Conservation (phyloP, 208 protist genomes). For the Acanthamoeba triangularis region DNA sequence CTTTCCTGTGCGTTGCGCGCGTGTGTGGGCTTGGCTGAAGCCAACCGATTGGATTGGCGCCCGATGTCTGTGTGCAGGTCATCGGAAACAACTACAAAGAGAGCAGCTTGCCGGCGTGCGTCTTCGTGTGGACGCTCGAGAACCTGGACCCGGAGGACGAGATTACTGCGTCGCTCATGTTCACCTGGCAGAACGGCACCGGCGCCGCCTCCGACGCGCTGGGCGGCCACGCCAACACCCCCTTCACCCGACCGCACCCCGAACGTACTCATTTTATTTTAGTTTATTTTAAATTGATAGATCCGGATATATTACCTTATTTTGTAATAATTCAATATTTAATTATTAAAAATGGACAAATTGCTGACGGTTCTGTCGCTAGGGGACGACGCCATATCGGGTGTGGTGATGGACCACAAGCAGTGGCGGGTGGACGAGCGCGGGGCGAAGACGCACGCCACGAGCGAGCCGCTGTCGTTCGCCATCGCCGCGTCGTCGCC, state of each 20-base stretch:
- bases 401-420: constrained; percentile 29
- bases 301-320: neutral
- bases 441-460: neutral
- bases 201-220: constrained; percentile 43
- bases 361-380: neutral
- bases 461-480: constrained; percentile 10
- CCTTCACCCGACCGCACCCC: constrained; percentile 5
- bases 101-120: constrained; percentile 80
- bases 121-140: constrained; percentile 88
- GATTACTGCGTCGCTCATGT: constrained; percentile 86
- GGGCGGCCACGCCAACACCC: constrained; percentile 82
- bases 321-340: too few relatives aligned
- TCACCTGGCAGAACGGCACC: constrained; percentile 88
- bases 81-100: constrained; percentile 89
- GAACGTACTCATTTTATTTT: neutral
- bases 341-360: too few relatives aligned
- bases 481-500: neutral
- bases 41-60: neutral
- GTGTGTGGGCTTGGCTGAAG: neutral
- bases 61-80: constrained; percentile 10
- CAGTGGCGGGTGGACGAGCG: neutral
- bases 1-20: neutral
- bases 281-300: neutral
- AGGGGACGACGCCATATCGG: neutral
- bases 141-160: constrained; percentile 71